A percentile compares a stretch with the other conserved stretches of the same genome.
phyloP scores from a whole-genome alignment of 495 filamentous ascomycete species.

The Penicillium macrosclerotiorum region DNA sequence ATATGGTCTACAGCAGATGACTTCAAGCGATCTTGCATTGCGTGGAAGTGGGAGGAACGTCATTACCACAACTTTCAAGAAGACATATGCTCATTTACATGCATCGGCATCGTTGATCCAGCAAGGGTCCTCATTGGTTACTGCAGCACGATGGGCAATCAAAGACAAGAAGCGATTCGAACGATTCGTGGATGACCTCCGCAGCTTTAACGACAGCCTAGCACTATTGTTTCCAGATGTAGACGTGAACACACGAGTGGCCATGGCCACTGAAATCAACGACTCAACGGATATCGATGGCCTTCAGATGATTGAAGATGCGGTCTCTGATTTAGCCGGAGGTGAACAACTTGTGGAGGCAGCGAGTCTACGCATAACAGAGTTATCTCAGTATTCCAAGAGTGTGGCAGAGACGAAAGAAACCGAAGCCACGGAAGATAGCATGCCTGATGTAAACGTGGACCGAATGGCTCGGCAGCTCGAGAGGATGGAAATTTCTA shows the following conservation, averaged over 20 bases:
- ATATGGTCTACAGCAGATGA: neutral
- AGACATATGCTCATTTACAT: neutral
- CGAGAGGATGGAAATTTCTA: neutral
- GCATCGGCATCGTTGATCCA: neutral
- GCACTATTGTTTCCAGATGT: neutral
- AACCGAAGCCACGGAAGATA: neutral
- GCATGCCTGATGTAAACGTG: neutral
- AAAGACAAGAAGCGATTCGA: constrained; percentile 10
- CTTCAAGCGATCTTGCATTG: neutral
- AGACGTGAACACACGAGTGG: neutral
- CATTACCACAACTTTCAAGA: neutral
- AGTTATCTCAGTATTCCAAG: constrained; percentile 1
- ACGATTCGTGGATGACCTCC: constrained; percentile 5
- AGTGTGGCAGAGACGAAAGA: neutral
- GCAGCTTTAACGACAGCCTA: constrained; percentile 10
- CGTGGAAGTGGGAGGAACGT: neutral
- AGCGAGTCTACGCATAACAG: neutral
- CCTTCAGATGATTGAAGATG: neutral
- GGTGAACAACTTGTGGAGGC: neutral
- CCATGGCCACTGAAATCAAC: neutral
- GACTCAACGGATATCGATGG: neutral
- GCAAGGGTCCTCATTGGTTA: neutral
- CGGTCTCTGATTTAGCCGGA: neutral
- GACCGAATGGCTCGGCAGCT: neutral
- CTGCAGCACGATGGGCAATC: constrained; percentile 3